Conservation (phyloP, 345 rosid genomes). For the Citrus sp. region DNA sequence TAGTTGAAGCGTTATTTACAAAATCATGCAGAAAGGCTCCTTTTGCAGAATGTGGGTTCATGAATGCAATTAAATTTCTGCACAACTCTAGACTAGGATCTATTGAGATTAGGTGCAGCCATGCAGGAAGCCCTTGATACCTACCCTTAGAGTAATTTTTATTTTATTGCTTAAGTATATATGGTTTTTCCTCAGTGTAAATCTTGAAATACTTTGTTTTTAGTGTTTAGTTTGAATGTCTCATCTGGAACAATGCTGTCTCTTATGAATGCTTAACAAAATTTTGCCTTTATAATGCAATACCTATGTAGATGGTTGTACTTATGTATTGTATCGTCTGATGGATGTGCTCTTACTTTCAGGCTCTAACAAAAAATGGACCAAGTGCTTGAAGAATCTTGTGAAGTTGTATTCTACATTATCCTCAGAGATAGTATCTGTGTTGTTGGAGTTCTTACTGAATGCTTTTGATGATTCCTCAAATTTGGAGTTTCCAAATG, state of each 20-base stretch:
- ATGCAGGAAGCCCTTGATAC: too few relatives aligned
- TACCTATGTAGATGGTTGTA: constrained; percentile 3
- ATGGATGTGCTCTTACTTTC: constrained; percentile 29
- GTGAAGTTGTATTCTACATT: constrained; percentile 59
- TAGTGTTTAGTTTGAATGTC: background rate
- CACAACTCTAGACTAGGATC: too few relatives aligned
- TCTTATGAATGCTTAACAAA: background rate
- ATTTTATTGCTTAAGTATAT: too few relatives aligned
- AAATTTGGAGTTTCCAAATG: constrained; percentile 36
- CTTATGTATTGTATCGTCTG: constrained; percentile 1
- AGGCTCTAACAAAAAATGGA: constrained; percentile 56
- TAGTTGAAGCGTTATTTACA: too few relatives aligned
- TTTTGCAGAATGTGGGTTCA: too few relatives aligned
- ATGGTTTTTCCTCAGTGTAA: too few relatives aligned
- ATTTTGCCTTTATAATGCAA: background rate
- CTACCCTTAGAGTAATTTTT: too few relatives aligned
- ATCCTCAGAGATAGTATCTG: constrained; percentile 70
- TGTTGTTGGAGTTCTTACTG: constrained; percentile 55
- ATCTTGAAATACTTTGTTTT: too few relatives aligned
- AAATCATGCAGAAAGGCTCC: too few relatives aligned
- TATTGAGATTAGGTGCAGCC: too few relatives aligned
- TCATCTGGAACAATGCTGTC: background rate
- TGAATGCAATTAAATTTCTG: too few relatives aligned
- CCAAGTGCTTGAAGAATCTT: constrained; percentile 51
- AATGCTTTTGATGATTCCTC: constrained; percentile 49